Base-by-base conservation (phyloP, 345 rosid species). In the Dovyalis caffra region DNA sequence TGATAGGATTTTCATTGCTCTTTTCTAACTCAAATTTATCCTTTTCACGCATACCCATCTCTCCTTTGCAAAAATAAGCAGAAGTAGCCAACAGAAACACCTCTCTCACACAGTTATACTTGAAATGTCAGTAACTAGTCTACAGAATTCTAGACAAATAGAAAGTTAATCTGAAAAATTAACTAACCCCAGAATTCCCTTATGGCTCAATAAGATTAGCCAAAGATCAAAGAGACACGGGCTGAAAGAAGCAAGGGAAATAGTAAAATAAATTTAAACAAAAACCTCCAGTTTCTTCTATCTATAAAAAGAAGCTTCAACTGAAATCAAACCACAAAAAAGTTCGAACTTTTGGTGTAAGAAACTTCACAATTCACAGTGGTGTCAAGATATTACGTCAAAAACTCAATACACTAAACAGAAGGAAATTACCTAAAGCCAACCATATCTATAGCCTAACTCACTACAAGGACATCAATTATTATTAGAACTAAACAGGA, bases 41-140 rank as follows among this genome's bases (percentile, higher is more conserved):
- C 79, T 83, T 87, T 73, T 87, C 97, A 72, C 85, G 82, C 74
- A 81, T 61, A 80, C 89, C 93, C 94, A 91, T 89, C 84, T 79
- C 82, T 74, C 38, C 70, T 76, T 63, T 35, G 80, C 78, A 57
- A 33, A 68, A 78, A 75, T 57, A 75, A 64, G 37, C 70, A 62
- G 68, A 74, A 43, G 72, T 28, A 64, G 74, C 78, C 57, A 40
- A 38, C 70, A 71, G 62, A 61, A 70, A 64, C 56, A 37, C 35
- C 74, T 71, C 70, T 70, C 80, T 68, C 77, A 67, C 77, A 67
- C 70, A 77, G 79, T 40, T 75, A 26, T 32, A 66, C 56, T 82
- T 61, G 74, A 74, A 71, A 63, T 73, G 75, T 61, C 49, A 57
- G 37, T 64, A 72, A 58, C 66, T 38, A 53, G 56, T 70, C 64